phyloP scores from a whole-genome alignment of 192 early-diverging fungal species.

The Linnemannia hyalina region DNA sequence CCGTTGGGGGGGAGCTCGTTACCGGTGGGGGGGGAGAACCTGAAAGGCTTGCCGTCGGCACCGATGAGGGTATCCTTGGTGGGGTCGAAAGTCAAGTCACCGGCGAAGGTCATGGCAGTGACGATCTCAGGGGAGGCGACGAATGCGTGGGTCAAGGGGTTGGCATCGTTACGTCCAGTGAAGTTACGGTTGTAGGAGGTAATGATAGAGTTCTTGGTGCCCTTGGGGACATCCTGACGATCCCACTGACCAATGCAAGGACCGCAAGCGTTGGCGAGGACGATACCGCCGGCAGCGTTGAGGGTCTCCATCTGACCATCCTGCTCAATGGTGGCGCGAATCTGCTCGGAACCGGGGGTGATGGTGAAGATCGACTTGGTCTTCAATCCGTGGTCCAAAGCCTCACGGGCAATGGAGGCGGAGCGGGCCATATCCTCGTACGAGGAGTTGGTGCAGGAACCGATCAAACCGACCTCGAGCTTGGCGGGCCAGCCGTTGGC shows the following conservation, averaged over 20 bases:
- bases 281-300: conserved; percentile 83
- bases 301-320: conserved; percentile 89
- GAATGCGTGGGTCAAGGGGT: conserved; percentile 97
- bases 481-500: conserved; percentile 92
- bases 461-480: conserved; percentile 93
- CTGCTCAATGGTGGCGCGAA: conserved; percentile 94
- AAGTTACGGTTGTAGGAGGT: conserved; percentile 99
- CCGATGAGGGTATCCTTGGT: conserved; percentile 89
- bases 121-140: conserved; percentile 95
- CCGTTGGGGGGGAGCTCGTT: conserved; percentile 91
- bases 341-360: conserved; percentile 98
- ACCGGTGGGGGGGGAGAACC: conserved; percentile 89
- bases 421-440: conserved; percentile 98
- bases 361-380: conserved; percentile 88
- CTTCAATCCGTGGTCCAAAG: conserved; percentile 83
- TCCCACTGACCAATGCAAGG: conserved; percentile 99
- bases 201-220: conserved; percentile 97
- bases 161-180: conserved; percentile 98
- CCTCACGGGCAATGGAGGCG: conserved; percentile 91
- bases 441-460: conserved; percentile 98
- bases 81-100: conserved; percentile 95
- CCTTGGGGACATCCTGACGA: conserved; percentile 96
- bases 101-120: conserved; percentile 96
- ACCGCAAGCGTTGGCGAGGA: conserved; percentile 98
- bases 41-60: conserved; percentile 94